Conservation (phyloP, 2,329 filamentous ascomycete genomes). For the Rhynchosporium secalis region DNA sequence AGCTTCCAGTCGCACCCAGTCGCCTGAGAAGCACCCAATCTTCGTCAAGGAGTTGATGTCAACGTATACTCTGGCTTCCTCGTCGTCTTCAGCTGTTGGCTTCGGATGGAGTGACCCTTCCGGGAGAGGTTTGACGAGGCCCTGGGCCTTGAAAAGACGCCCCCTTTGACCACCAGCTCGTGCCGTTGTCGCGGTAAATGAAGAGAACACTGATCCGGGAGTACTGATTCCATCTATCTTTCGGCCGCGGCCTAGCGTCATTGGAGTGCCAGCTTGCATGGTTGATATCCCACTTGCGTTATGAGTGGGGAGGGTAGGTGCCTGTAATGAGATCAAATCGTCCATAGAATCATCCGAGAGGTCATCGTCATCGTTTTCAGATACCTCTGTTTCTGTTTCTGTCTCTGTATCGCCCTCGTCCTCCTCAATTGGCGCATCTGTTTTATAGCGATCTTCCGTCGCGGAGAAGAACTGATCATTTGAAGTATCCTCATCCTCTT, state of each 20-base stretch:
- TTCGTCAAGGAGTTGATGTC: constrained; percentile 83
- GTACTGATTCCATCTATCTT: constrained; percentile 75
- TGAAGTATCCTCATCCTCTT: constrained; percentile 75
- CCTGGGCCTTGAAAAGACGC: constrained; percentile 81
- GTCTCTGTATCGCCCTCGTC: constrained; percentile 55
- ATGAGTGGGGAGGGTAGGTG: constrained; percentile 75
- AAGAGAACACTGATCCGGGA: constrained; percentile 86
- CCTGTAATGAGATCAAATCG: constrained; percentile 86
- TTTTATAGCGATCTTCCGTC: constrained; percentile 71
- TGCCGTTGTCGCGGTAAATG: constrained; percentile 80
- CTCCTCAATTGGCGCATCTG: constrained; percentile 53
- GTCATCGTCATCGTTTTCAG: constrained; percentile 68
- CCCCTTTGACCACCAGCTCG: constrained; percentile 70
- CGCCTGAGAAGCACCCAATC: constrained; percentile 94
- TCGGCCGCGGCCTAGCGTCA: constrained; percentile 59
- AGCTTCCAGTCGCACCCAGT: constrained; percentile 87
- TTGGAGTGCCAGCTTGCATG: constrained; percentile 77
- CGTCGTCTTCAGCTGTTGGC: constrained; percentile 74
- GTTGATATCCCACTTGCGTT: constrained; percentile 78
- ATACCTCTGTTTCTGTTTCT: constrained; percentile 60
- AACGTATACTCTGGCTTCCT: constrained; percentile 86
- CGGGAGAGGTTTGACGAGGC: constrained; percentile 69
- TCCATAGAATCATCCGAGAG: constrained; percentile 90
- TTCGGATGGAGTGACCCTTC: constrained; percentile 82
- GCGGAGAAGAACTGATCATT: constrained; percentile 94